Evolutionary conservation across 2,329 filamentous ascomycete species (phyloP), one percentile per base, ranked within the genome.

Genomic region (Aureobasidium leucospermi): DNA sequence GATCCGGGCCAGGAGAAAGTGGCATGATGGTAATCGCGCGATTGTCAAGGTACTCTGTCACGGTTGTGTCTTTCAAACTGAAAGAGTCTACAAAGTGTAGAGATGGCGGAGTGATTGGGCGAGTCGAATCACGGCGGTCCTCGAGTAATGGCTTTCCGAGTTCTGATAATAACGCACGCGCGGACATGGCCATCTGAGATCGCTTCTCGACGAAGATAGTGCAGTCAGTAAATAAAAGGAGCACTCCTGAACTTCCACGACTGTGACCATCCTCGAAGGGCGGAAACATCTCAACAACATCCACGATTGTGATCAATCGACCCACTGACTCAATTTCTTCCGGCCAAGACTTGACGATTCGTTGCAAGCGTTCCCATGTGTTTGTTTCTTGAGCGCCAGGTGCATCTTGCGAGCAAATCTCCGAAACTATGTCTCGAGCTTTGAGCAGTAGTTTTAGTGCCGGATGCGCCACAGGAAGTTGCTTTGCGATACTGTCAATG

Each of bases 391-490:
- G 87, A 3, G 78, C 74, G 73, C 79, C 67, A 68, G 88, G 70
- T 76, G 88, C 81, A 67, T 96, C 93, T 75, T 96, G 86, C 15
- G 93, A 95, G 73, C 94, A 99, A 45, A 99, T 99, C 58, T 96
- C 94, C 19, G 92, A 91, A 65, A 99, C 91, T 57, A 96, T 89
- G 71, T 97, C 94, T 65, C 93, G 83, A 0, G 94, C 92, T 70
- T 90, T 92, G 43, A 96, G 82, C 75, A 99, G 86, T 2, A 82
- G 81, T 65, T 88, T 87, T 57, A 96, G 80, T 0, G 92, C 92
- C 2, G 91, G 89, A 70, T 97, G 92, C 8, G 88, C 85, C 53
- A 92, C 84, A 4, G 93, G 92, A 16, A 97, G 81, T 62, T 88
- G 91, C 65, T 87, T 85, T 49, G 94, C 84, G 69, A 99, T 96